Percentiles rank a stretch among this genome's conserved stretches.
These are phyloP conservation scores for Vitis hybrid DNA, from an alignment of 177 flowering plant genomes.

Conservation along the genomic window DNA sequence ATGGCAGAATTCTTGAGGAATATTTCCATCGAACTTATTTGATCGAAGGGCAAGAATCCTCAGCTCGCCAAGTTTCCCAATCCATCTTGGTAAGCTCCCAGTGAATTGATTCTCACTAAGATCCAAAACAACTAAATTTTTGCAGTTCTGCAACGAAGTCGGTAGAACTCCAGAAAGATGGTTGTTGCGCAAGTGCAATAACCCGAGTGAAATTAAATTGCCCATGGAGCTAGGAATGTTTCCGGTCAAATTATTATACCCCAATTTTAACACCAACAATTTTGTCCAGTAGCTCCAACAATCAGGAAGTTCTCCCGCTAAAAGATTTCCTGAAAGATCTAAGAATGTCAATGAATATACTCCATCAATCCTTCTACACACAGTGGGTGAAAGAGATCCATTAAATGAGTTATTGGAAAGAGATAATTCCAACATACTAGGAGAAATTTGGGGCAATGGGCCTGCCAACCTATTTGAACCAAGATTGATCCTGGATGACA, in stretches of 20 bases:
- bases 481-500: too few species aligned
- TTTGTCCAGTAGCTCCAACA: conserved; percentile 14
- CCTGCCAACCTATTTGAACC: too few species aligned
- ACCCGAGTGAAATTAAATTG: not conserved
- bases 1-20: conserved; percentile 9
- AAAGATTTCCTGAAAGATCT: conserved; percentile 1
- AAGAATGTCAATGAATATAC: not conserved
- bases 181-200: conserved; percentile 13
- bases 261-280: not conserved
- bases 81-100: conserved; percentile 14
- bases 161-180: conserved; percentile 16
- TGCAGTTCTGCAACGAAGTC: conserved; percentile 3
- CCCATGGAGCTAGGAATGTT: conserved; percentile 16
- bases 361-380: not conserved
- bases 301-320: conserved; percentile 13
- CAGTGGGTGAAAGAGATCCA: conserved; percentile 1
- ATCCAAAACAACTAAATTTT: conserved; percentile 1
- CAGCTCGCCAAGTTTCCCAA: conserved; percentile 5
- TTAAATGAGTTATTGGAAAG: conserved; percentile 17
- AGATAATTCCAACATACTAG: not conserved
- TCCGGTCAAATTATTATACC: conserved; percentile 8
- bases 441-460: too few species aligned
- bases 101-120: conserved; percentile 9
- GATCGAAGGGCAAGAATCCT: conserved; percentile 7
- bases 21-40: conserved; percentile 10